Percentiles rank a stretch among this genome's conserved stretches.
Conservation (phyloP, 1,284 basidiomycete species). For the Rhodotorula sp. region DNA sequence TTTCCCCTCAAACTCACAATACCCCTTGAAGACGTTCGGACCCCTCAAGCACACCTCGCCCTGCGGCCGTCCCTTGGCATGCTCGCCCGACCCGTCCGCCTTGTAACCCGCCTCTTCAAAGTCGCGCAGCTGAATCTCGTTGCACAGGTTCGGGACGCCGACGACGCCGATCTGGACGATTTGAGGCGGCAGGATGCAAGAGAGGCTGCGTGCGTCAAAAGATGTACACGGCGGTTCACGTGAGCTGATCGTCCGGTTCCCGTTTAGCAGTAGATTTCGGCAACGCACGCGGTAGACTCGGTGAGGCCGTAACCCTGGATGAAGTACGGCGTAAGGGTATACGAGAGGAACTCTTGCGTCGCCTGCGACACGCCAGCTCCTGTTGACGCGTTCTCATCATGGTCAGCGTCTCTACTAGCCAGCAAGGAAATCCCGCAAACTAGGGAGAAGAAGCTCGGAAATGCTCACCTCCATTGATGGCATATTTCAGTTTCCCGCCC, state of each 20-base stretch:
- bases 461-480: constrained; percentile 35
- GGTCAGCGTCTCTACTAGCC: neutral
- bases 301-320: constrained; percentile 70
- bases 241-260: too few relatives aligned
- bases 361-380: constrained; percentile 79
- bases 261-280: too few relatives aligned
- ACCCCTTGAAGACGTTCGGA: constrained; percentile 57
- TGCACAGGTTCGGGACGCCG: constrained; percentile 77
- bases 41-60: constrained; percentile 81
- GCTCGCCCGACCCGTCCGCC: constrained; percentile 43
- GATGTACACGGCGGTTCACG: neutral
- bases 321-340: constrained; percentile 68
- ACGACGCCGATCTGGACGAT: constrained; percentile 70
- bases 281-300: constrained; percentile 13
- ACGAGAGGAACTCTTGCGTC: constrained; percentile 85
- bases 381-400: constrained; percentile 35
- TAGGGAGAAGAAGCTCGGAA: neutral
- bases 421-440: neutral
- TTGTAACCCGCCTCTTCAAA: constrained; percentile 70
- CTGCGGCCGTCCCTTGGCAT: constrained; percentile 64
- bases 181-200: constrained; percentile 63
- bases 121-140: constrained; percentile 73
- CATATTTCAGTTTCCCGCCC: constrained; percentile 59
- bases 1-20: constrained; percentile 37
- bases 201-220: constrained; percentile 1